phyloP scores from a whole-genome alignment of 1,284 basidiomycete genomes.

The Mrakiaceae sp. region DNA sequence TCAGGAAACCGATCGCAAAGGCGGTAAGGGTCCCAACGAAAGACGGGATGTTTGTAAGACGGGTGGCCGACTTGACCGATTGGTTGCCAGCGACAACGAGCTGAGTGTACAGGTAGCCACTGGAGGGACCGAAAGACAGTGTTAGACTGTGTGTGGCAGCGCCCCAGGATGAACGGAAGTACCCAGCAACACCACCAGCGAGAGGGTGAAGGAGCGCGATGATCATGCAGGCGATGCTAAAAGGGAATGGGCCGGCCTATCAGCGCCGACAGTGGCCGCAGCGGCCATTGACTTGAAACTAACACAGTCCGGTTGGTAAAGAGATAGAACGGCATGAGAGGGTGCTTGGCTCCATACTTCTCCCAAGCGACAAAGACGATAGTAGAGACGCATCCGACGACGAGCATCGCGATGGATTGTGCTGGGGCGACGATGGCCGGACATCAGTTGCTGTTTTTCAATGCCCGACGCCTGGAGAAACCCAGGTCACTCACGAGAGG shows the following conservation, averaged over 20 bases:
- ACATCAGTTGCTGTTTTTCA: not conserved
- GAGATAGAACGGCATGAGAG: constrained; percentile 28
- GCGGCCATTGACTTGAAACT: too few relatives aligned
- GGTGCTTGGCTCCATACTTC: constrained; percentile 27
- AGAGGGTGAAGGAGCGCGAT: constrained; percentile 30
- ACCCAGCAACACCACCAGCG: constrained; percentile 27
- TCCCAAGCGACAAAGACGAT: constrained; percentile 28
- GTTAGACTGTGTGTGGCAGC: constrained; percentile 16
- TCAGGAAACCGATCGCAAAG: constrained; percentile 22
- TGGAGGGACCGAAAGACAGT: constrained; percentile 19
- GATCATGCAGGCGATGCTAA: constrained; percentile 23
- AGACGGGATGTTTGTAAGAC: constrained; percentile 25
- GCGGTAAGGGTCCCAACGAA: constrained; percentile 26
- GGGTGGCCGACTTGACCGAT: constrained; percentile 23
- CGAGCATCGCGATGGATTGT: constrained; percentile 30
- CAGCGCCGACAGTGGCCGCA: too few relatives aligned
- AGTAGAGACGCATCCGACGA: constrained; percentile 25
- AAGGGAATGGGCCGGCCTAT: too few relatives aligned
- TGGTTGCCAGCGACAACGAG: constrained; percentile 25
- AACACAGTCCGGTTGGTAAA: too few relatives aligned
- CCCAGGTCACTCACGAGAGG: constrained; percentile 19
- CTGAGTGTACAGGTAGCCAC: constrained; percentile 7
- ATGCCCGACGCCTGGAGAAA: not conserved
- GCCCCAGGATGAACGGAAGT: constrained; percentile 2
- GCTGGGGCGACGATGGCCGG: constrained; percentile 13